Evolutionary conservation across 352 stramenopile species (phyloP), one percentile per base, ranked within the genome.

Genomic region (Phytophthora pini): DNA sequence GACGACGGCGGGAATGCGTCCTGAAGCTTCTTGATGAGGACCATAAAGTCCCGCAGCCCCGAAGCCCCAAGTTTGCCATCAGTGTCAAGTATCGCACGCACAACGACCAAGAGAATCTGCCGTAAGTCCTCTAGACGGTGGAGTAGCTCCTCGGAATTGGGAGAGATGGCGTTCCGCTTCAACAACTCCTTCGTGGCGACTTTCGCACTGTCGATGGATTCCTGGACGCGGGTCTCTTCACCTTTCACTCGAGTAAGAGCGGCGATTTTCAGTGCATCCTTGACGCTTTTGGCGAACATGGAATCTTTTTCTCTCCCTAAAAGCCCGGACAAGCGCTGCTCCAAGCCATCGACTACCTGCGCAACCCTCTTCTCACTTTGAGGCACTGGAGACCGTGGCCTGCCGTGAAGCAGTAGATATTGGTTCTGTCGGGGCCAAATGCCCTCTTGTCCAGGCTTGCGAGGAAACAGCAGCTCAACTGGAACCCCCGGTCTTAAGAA

Each of bases 21-120:
- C 50, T 68, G 60, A 26, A 68, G 24, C 38, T 56, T 54, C 38
- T 53, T 55, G 17, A 61, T 34, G 4, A 68, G 60, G 11, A 34
- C 27, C 41, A 62, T 34, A 5, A 68, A 15, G 36, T 68, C 44
- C 38, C 60, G 60, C 34, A 68, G 26, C 4, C 36, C 44, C 32
- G 44, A 44, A 11, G 26, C 60, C 36, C 61, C 51, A 29, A 68
- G 44, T 31, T 50, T 50, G 1, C 51, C 60, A 29, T 61, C 26
- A 17, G 47, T 68, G n/a, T 40, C 45, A 17, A 50, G 26, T 11
- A 50, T 26, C 34, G 60, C 51, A 39, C 60, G 60, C 12, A 56
- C 51, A 13, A 62, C 52, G 4, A 51, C 43, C 26, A 24, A 15
- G 12, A 68, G 17, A 12, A 56, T 22, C 27, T 62, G 60, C 22